Evolutionary conservation across 305 asterid genomes (phyloP), one percentile per base, ranked within the genome.

Genomic region (Euphrasia arctica): DNA sequence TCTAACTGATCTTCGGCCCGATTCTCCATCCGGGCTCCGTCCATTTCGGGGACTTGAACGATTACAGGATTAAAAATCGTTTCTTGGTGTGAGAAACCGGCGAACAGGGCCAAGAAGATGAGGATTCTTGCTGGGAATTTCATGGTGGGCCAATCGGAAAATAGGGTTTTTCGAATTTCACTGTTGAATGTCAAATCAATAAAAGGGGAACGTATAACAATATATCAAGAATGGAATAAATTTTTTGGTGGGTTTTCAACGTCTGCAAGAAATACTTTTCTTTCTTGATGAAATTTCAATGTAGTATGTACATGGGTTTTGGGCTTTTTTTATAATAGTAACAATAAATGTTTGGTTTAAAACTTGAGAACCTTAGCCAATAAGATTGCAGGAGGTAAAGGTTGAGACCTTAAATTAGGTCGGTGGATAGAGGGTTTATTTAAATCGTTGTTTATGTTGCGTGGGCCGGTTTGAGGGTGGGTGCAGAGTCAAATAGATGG

Each of bases 1-100:
- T 74, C 75, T 15, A 78, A 74, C 27, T 63, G 54, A 15, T 66
- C 70, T 62, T 86, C 84, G 13, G 63, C 57, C 54, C 50, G 73
- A 9, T 76, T 70, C 9, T 29, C 50, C 66, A 67, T 48, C 10
- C 63, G 77, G 64, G 74, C 65, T 54, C 68, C 77, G 32, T 48
- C 54, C 32, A 66, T 68, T 71, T 79, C 74, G 32, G 75, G 77
- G 62, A 48, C 28, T 71, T 73, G 36, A 13, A 67, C 4, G 12
- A 71, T 74, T 34, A 65, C 11, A 28, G 62, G 39, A 39, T 54
- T 29, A 27, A 45, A 22, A 25, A 25, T 8, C 2, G 12, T 36
- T 28, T 62, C 62, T 41, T 67, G 54, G 5, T 56, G 42, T 6
- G 65, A 67, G 3, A 66, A n/a, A n/a, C 58, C 55, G 43, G 62